Evolutionary conservation across 495 filamentous ascomycete genomes (phyloP), one percentile per base, ranked within the genome.

Genomic region (Penicillium riverlandense): DNA sequence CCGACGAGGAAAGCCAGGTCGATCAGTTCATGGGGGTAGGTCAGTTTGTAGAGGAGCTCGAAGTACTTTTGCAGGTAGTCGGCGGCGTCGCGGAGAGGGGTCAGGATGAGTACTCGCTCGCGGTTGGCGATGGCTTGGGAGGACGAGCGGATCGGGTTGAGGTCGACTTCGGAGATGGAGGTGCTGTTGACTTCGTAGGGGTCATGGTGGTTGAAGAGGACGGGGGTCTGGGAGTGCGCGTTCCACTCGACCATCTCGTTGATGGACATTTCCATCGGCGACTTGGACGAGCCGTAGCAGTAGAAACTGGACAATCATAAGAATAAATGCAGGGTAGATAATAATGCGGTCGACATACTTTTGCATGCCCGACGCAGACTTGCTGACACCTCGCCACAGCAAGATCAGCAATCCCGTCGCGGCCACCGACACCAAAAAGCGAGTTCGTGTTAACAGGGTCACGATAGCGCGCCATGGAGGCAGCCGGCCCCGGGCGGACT

Each of bases 1-100:
- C 90, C 82, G 40, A 98, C 90, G 9, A 98, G 80, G 70, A 98
- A 98, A 30, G 77, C 92, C 39, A 98, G 77, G 59, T 98, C 92
- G 58, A 97, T 97, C 16, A 97, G 78, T 36, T 95, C 71, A 71
- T 98, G 92, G 35, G 92, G 94, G 64, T 98, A 98, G 2, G 86
- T 86, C 50, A 98, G 73, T 63, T 92, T 80, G 51, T 82, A 82
- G 48, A 98, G 72, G 12, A 98, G 82, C 60, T 97, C 88, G 61
- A 98, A 98, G 67, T 97, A 90, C 66, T 90, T 84, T 39, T 75
- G 72, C 36, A 98, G 74, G 66, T 85, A 88, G 30, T 67, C 72
- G 11, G 87, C 75, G 51, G 92, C 94, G 65, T 98, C 90, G 66
- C 90, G 85, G 37, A 98, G 74, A 30, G 92, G 92, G 5, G 94